Evolutionary conservation across 768 basidiomycete species (phyloP).

Genomic region (Coprinopsis marcescibilis): DNA sequence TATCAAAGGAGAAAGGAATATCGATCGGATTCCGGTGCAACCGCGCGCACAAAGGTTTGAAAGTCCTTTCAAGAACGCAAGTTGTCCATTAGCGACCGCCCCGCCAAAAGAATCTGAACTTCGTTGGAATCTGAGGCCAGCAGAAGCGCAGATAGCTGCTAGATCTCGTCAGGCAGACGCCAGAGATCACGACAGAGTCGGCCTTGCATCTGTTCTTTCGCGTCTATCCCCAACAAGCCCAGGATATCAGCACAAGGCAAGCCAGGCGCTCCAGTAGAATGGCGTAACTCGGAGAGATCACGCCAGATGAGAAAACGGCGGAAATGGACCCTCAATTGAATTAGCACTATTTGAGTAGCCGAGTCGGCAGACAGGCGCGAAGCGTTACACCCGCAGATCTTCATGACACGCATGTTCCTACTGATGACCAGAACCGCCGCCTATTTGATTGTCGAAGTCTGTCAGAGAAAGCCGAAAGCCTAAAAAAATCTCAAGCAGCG

Average conservation of each 20-base stretch:
- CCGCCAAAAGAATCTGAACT: background rate
- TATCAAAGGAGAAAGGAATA: constrained; percentile 11
- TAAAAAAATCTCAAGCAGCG: no score
- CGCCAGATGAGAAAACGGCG: background rate
- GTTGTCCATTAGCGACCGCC: background rate
- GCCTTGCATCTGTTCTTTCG: background rate
- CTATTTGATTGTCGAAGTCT: background rate
- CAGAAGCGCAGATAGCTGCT: constrained; percentile 2
- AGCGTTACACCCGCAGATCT: constrained; percentile 3
- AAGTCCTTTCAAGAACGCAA: background rate
- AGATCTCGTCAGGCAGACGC: background rate
- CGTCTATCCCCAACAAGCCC: no score
- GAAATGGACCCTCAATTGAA: background rate
- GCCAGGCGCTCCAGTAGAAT: no score
- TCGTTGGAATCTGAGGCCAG: background rate
- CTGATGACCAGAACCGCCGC: constrained; percentile 3
- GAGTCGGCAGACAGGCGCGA: background rate
- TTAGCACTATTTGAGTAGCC: constrained; percentile 3
- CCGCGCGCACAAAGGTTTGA: constrained; percentile 20
- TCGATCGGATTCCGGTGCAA: constrained; percentile 16
- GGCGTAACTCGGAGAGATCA: no score
- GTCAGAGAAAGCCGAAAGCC: background rate
- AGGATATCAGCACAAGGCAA: no score
- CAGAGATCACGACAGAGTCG: constrained; percentile 10
- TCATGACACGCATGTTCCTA: background rate